Conservation (phyloP, 768 basidiomycete species). For the Leccinum uliginosum region DNA sequence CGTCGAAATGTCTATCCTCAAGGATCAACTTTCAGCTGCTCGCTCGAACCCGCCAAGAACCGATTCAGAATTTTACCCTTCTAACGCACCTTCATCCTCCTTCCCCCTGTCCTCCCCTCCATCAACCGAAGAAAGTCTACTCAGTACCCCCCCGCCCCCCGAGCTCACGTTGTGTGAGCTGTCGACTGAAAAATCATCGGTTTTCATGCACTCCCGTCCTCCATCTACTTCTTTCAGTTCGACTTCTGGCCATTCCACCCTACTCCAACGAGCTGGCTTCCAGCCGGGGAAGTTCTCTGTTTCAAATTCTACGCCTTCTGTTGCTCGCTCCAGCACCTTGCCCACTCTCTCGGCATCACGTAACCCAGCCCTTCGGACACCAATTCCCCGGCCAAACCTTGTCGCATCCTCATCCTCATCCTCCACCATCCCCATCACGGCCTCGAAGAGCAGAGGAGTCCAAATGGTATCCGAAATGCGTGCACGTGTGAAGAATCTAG, state of each 20-base stretch:
- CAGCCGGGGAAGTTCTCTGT: conserved; percentile 39
- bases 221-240: conserved; percentile 30
- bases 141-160: conserved; percentile 54
- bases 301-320: conserved; percentile 42
- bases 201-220: conserved; percentile 31
- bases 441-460: conserved; percentile 74
- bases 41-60: conserved; percentile 30
- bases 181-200: conserved; percentile 40
- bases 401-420: conserved; percentile 39
- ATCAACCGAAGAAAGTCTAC: conserved; percentile 49
- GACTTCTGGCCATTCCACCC: conserved; percentile 41
- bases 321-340: conserved; percentile 56
- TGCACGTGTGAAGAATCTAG: conserved; percentile 73
- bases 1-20: conserved; percentile 78
- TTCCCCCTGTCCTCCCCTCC: conserved; percentile 29
- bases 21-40: conserved; percentile 58
- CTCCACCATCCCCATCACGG: conserved; percentile 34
- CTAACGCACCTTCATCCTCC: conserved; percentile 30
- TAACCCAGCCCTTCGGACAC: conserved; percentile 41
- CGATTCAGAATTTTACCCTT: conserved; percentile 23
- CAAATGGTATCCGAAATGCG: conserved; percentile 95
- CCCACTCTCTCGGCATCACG: conserved; percentile 49
- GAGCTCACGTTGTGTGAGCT: conserved; percentile 61
- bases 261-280: conserved; percentile 52
- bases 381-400: conserved; percentile 36